A percentile compares a stretch with the other conserved stretches of the same genome.
phyloP scores from a whole-genome alignment of 2,329 filamentous ascomycete genomes.

The Taxawa tesnikishii region DNA sequence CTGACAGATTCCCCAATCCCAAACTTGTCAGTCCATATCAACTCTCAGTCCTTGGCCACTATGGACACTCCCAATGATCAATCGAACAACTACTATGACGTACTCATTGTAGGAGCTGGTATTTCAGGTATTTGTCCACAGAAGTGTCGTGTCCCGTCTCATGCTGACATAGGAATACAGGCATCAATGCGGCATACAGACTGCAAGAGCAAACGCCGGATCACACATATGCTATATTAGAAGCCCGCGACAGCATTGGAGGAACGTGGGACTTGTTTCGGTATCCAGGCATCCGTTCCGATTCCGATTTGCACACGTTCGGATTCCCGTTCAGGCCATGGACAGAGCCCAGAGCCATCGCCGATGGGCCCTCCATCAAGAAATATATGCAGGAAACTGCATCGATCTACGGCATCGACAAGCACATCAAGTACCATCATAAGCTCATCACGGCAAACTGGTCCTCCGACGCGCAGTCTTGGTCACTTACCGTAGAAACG shows the following conservation, averaged over 20 bases:
- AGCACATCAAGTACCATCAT: slow-evolving; percentile 31
- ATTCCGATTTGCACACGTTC: slow-evolving; percentile 37
- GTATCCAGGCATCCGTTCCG: slow-evolving; percentile 50
- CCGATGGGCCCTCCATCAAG: slow-evolving; percentile 30
- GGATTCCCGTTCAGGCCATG: slow-evolving; percentile 60
- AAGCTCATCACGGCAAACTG: slow-evolving; percentile 29
- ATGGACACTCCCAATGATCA: too few species aligned
- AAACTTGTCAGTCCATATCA: too few species aligned
- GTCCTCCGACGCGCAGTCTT: slow-evolving; percentile 35
- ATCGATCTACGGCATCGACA: slow-evolving; percentile 30
- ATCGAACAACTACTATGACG: slow-evolving; percentile 25
- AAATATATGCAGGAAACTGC: slow-evolving; percentile 32
- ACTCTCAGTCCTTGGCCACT: too few species aligned
- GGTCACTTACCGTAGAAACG: slow-evolving; percentile 27
- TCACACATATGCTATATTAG: slow-evolving; percentile 53
- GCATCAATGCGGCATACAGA: slow-evolving; percentile 63
- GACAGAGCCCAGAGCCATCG: slow-evolving; percentile 37
- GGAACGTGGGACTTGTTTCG: slow-evolving; percentile 72
- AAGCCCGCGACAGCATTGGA: slow-evolving; percentile 52
- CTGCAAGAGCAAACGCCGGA: slow-evolving; percentile 34
- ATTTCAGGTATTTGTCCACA: slow-evolving; percentile 41
- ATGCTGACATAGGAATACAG: too few species aligned
- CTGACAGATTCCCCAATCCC: too few species aligned
- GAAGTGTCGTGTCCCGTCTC: neutral
- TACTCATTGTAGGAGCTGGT: slow-evolving; percentile 58